Evolutionary conservation across 352 stramenopile species (phyloP), one percentile per base, ranked within the genome.

Genomic region (Thalassiosira gravida): DNA sequence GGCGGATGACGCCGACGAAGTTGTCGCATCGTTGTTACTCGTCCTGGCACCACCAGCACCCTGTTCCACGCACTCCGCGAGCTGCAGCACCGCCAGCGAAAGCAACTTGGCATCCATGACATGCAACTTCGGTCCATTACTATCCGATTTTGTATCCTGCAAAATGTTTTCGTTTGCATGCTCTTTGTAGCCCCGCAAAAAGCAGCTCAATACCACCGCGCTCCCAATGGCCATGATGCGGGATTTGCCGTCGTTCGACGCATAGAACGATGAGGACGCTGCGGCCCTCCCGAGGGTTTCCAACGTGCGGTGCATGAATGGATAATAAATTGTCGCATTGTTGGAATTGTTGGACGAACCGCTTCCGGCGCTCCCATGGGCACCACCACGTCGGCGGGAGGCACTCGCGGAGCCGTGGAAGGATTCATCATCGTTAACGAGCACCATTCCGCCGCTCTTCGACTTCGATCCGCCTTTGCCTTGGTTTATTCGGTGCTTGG

Each of bases 101-200:
- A 75, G 53, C 0, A 89, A 67, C 55, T 86, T 86, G 30, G 77
- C 67, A 62, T 89, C 82, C 35, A 85, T 14, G 2, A 82, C 77
- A 53, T 79, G 53, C 32, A 75, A 9, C 3, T 24, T 39, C 13
- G 35, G 52, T n/a, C 49, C 27, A 24, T 22, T 18, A 13, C 35
- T 13, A 44, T 44, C 35, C 6, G 6, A 5, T 44, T 44, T 13
- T 44, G 6, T 13, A 13, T 44, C 35, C 35, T 44, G 6, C n/a
- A n/a, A n/a, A n/a, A n/a, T n/a, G 6, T 53, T n/a, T 74, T 32
- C n/a, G 18, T 37, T 25, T 50, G 13, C 22, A 49, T 25, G 7
- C 29, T 49, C 16, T 30, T 69, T 32, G 29, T 61, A 69, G 29
- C 66, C 25, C 29, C 55, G 29, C 14, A 29, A 32, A 30, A 81